Evolutionary conservation across 805 yeast genomes (phyloP).

Genomic region (Hemisphaericaspora nanyangensis): DNA sequence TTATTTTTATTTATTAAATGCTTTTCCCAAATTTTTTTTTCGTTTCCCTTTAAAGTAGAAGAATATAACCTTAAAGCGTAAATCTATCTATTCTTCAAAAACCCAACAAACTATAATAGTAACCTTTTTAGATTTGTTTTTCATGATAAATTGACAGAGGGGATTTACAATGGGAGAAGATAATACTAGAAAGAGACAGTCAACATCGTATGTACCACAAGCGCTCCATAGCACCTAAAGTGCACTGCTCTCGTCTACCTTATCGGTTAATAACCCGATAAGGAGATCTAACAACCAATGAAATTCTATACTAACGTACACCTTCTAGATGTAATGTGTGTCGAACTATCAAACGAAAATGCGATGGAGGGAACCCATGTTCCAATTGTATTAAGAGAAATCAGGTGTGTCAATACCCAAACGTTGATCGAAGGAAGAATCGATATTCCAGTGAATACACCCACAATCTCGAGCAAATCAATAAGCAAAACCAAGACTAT

Average conservation of each 20-base stretch:
- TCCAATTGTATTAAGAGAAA: constrained; percentile 4
- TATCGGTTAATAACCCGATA: too few species aligned
- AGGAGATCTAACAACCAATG: too few species aligned
- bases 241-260: too few species aligned
- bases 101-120: too few species aligned
- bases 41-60: too few species aligned
- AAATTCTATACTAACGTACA: not conserved
- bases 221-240: too few species aligned
- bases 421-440: constrained; percentile 5
- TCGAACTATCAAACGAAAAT: constrained; percentile 6
- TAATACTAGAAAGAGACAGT: not conserved
- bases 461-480: not conserved
- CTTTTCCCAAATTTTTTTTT: too few species aligned
- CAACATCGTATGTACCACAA: not conserved
- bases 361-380: constrained; percentile 9
- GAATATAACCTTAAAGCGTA: too few species aligned
- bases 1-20: too few species aligned
- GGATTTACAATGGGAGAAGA: constrained; percentile 1
- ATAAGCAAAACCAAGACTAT: not conserved
- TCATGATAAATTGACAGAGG: too few species aligned
- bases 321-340: constrained; percentile 1
- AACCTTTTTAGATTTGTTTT: too few species aligned
- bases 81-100: too few species aligned
- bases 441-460: constrained; percentile 8
- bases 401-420: constrained; percentile 5